phyloP scores from a whole-genome alignment of 106 monocot genomes.

The Dioscorea alata region DNA sequence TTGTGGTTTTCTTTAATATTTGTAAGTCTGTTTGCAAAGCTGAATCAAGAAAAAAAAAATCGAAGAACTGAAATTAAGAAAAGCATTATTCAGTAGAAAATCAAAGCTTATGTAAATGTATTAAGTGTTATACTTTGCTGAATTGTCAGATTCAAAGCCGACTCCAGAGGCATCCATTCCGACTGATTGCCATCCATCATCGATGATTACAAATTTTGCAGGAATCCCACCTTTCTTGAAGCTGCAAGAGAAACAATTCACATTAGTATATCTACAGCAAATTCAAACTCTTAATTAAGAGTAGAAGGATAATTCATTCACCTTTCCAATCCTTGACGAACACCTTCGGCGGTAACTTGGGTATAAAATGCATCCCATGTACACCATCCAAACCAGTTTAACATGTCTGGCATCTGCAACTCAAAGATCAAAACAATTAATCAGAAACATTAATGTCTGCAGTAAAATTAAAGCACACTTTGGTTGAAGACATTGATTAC shows the following conservation, averaged over 20 bases:
- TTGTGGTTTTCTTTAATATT: conserved; percentile 77
- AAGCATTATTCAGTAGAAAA: background rate
- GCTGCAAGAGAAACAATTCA: conserved; percentile 21
- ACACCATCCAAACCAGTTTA: conserved; percentile 91
- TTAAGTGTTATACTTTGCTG: conserved; percentile 44
- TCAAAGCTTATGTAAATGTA: background rate
- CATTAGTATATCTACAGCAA: background rate
- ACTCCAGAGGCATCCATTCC: conserved; percentile 46
- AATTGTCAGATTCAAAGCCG: conserved; percentile 32
- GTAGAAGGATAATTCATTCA: conserved; percentile 4
- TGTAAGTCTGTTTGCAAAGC: conserved; percentile 66
- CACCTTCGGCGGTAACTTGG: conserved; percentile 55
- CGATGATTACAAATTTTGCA: conserved; percentile 63
- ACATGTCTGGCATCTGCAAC: conserved; percentile 54
- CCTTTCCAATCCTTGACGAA: conserved; percentile 58
- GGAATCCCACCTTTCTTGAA: conserved; percentile 47
- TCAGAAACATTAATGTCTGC: background rate
- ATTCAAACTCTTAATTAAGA: background rate
- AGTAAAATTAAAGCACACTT: background rate
- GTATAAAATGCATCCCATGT: conserved; percentile 93
- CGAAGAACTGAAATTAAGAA: background rate
- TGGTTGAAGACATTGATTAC: conserved; percentile 8
- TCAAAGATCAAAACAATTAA: background rate
- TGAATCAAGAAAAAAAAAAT: conserved; percentile 7
- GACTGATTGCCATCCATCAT: conserved; percentile 74